Conservation (phyloP, 768 basidiomycete genomes). For the Boletales sp. region DNA sequence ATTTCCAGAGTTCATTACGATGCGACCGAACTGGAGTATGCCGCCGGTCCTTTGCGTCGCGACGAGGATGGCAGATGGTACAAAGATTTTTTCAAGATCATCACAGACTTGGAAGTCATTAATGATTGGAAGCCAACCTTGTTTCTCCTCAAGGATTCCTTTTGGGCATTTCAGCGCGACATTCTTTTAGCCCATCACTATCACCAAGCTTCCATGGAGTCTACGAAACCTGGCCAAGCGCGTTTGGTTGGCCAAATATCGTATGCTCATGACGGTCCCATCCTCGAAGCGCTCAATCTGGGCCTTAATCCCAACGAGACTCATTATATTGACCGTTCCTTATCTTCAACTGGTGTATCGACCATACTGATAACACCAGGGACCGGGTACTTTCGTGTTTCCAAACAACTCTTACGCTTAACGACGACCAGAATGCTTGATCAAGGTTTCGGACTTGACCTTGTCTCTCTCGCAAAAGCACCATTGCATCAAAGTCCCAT, state of each 20-base stretch:
- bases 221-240: constrained; percentile 43
- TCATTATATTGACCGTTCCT: constrained; percentile 92
- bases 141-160: constrained; percentile 81
- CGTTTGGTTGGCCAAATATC: constrained; percentile 77
- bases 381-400: constrained; percentile 89
- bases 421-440: constrained; percentile 93
- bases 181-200: constrained; percentile 89
- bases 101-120: constrained; percentile 87
- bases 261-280: constrained; percentile 88
- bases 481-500: constrained; percentile 93
- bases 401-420: constrained; percentile 82
- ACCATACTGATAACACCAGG: constrained; percentile 90
- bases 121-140: constrained; percentile 86
- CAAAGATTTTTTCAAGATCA: constrained; percentile 96
- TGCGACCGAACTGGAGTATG: constrained; percentile 71
- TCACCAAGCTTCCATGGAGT: constrained; percentile 60
- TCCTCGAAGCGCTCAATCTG: constrained; percentile 94
- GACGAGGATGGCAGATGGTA: constrained; percentile 80
- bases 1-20: constrained; percentile 93
- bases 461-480: constrained; percentile 85
- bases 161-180: constrained; percentile 88
- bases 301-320: constrained; percentile 90
- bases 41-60: constrained; percentile 73
- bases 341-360: constrained; percentile 81
- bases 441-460: constrained; percentile 86